phyloP scores from a whole-genome alignment of 441 rosid species.

The Populus trichocarpa region DNA sequence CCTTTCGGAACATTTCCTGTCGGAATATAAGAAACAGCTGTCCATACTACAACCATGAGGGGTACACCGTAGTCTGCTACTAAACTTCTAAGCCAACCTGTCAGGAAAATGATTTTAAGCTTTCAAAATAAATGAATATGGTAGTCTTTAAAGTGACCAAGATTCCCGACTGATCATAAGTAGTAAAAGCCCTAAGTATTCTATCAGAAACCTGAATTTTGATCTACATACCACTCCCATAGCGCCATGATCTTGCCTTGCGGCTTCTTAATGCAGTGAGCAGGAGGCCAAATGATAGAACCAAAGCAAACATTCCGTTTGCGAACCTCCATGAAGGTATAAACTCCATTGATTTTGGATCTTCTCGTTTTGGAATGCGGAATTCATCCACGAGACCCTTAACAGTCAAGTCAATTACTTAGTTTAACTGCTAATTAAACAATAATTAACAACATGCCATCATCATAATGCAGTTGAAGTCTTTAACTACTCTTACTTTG shows the following conservation, averaged over 20 bases:
- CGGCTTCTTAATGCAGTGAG: slow-evolving; percentile 73
- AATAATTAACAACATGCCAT: neutral
- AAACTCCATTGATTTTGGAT: slow-evolving; percentile 45
- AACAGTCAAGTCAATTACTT: neutral
- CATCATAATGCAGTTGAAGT: neutral
- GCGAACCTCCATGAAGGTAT: slow-evolving; percentile 86
- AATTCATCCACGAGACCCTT: slow-evolving; percentile 91
- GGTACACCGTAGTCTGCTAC: slow-evolving; percentile 73
- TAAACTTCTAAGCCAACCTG: slow-evolving; percentile 89
- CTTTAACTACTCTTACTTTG: slow-evolving; percentile 41
- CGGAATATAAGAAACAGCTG: slow-evolving; percentile 81
- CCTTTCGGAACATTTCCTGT: slow-evolving; percentile 63
- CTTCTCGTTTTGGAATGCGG: slow-evolving; percentile 52
- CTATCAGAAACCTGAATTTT: neutral
- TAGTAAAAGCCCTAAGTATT: neutral
- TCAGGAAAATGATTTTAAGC: slow-evolving; percentile 20
- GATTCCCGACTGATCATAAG: slow-evolving; percentile 1
- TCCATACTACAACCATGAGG: slow-evolving; percentile 52
- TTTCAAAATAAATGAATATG: slow-evolving; percentile 14
- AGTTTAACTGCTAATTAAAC: neutral
- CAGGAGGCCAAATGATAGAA: slow-evolving; percentile 87
- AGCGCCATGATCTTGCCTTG: slow-evolving; percentile 91
- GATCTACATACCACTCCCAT: slow-evolving; percentile 57
- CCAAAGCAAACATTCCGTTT: slow-evolving; percentile 90
- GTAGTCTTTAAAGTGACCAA: neutral